phyloP scores from a whole-genome alignment of 805 yeast genomes.

The Metschnikowia peoriensis region DNA sequence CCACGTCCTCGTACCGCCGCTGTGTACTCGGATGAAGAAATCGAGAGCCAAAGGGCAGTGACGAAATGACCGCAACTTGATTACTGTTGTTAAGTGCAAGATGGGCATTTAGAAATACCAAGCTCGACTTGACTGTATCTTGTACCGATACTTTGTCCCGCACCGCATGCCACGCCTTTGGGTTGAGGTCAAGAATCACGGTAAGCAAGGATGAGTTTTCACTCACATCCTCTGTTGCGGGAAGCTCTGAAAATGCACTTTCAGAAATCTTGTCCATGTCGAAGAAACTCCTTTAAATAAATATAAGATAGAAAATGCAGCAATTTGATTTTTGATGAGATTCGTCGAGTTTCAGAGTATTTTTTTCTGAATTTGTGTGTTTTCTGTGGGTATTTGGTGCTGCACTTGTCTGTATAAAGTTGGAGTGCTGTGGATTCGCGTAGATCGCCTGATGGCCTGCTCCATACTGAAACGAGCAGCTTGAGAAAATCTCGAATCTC shows the following conservation, averaged over 20 bases:
- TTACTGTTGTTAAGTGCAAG: constrained; percentile 81
- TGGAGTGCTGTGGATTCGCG: neutral
- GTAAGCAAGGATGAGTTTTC: constrained; percentile 73
- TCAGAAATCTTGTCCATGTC: constrained; percentile 70
- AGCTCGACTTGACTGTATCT: constrained; percentile 60
- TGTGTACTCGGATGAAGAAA: constrained; percentile 63
- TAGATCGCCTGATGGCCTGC: neutral
- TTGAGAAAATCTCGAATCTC: too few relatives aligned
- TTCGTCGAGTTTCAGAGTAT: too few relatives aligned
- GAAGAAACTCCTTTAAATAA: neutral
- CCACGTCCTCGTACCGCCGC: constrained; percentile 12
- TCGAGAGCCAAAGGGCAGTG: constrained; percentile 66
- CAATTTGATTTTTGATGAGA: neutral
- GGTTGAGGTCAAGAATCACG: constrained; percentile 74
- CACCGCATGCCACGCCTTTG: constrained; percentile 60
- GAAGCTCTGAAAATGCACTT: constrained; percentile 45
- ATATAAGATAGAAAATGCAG: too few relatives aligned
- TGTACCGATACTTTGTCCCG: constrained; percentile 49
- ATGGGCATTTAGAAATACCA: constrained; percentile 85
- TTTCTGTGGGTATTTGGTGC: too few relatives aligned
- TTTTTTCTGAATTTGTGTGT: too few relatives aligned
- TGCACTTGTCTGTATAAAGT: too few relatives aligned
- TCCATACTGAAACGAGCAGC: too few relatives aligned
- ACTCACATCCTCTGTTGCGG: constrained; percentile 23
- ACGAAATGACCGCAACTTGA: constrained; percentile 76